Percentiles rank a stretch among this genome's conserved stretches.
Conservation (phyloP, 2,329 filamentous ascomycete species). For the Scortechinia acanthostroma region DNA sequence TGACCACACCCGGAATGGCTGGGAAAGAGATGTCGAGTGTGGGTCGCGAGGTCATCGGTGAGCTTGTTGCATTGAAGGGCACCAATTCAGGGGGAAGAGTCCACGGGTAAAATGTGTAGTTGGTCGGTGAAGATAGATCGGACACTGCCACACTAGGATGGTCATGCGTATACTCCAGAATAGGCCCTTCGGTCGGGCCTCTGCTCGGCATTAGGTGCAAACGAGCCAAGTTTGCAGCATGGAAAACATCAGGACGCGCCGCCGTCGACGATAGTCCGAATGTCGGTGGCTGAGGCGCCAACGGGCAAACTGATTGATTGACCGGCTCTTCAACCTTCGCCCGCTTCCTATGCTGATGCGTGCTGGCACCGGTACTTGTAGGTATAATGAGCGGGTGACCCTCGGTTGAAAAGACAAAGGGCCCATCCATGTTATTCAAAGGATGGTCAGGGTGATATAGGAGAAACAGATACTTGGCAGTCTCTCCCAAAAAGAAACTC, state of each 20-base stretch:
- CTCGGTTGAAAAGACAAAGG: slow-evolving; percentile 92
- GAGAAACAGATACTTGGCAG: slow-evolving; percentile 88
- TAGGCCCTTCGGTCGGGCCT: slow-evolving; percentile 32
- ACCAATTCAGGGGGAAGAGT: slow-evolving; percentile 74
- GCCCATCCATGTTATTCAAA: slow-evolving; percentile 76
- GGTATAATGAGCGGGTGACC: slow-evolving; percentile 88
- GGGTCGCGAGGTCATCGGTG: slow-evolving; percentile 61
- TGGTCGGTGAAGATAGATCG: slow-evolving; percentile 47
- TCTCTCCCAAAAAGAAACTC: slow-evolving; percentile 96
- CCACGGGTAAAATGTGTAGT: slow-evolving; percentile 88
- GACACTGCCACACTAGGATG: slow-evolving; percentile 34
- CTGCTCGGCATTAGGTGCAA: slow-evolving; percentile 70
- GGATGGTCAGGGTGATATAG: slow-evolving; percentile 82
- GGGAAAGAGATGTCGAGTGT: slow-evolving; percentile 65
- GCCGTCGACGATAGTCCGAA: slow-evolving; percentile 75
- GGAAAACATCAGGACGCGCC: slow-evolving; percentile 75
- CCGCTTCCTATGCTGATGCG: slow-evolving; percentile 6
- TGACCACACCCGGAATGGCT: slow-evolving; percentile 25
- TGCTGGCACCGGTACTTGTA: slow-evolving; percentile 20
- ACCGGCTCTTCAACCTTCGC: not conserved
- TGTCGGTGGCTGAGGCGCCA: slow-evolving; percentile 37
- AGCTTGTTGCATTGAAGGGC: slow-evolving; percentile 71
- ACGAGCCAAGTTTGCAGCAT: slow-evolving; percentile 78
- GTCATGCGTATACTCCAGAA: slow-evolving; percentile 27
- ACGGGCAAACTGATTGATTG: slow-evolving; percentile 20